These are phyloP conservation scores for Pezizomycotina sp. DNA, from an alignment of 2,329 filamentous ascomycete genomes.

Conservation along the genomic window DNA sequence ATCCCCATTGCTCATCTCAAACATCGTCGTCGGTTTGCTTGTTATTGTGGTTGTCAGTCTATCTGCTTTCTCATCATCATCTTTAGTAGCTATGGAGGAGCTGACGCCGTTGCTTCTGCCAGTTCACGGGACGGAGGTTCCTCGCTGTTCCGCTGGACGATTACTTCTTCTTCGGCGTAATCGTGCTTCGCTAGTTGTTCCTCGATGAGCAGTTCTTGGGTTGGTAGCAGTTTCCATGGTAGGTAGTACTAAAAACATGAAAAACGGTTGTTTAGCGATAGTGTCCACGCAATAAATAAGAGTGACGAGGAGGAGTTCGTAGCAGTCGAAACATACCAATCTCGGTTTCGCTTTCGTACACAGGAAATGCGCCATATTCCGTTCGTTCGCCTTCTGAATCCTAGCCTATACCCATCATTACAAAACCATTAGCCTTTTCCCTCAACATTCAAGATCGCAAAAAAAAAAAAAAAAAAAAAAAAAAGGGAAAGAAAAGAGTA, in stretches of 20 bases:
- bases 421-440: no score
- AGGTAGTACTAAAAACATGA: conserved; percentile 19
- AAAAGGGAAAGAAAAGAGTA: background rate
- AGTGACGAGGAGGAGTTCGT: no score
- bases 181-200: conserved; percentile 11
- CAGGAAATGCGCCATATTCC: conserved; percentile 18
- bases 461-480: conserved; percentile 2
- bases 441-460: no score
- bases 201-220: conserved; percentile 16
- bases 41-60: conserved; percentile 1
- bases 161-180: conserved; percentile 1
- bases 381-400: conserved; percentile 12
- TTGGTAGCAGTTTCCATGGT: conserved; percentile 18
- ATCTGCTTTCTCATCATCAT: background rate
- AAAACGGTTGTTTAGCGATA: no score
- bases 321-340: conserved; percentile 5
- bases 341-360: conserved; percentile 12
- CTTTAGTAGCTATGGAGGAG: no score
- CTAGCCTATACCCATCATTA: conserved; percentile 8
- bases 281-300: no score
- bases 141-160: conserved; percentile 1
- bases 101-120: background rate
- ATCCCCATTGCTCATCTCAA: conserved; percentile 2
- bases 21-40: conserved; percentile 7
- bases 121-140: conserved; percentile 2